phyloP scores from a whole-genome alignment of 805 yeast species.

The Starmera dryadoides region DNA sequence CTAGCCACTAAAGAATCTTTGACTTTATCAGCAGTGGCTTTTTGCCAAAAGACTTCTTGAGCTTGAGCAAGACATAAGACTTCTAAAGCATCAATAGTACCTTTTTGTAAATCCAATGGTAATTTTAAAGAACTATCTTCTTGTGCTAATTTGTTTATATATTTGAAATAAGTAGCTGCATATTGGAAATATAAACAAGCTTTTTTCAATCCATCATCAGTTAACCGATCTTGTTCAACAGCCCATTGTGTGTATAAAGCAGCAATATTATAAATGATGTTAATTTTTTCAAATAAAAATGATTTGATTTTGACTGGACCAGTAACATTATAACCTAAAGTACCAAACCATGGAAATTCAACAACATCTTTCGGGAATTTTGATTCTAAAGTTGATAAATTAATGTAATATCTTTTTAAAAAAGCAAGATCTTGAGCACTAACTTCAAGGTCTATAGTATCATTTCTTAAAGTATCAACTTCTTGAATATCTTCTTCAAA shows the following conservation, averaged over 20 bases:
- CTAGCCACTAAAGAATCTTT: conserved; percentile 59
- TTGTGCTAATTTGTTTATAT: conserved; percentile 19
- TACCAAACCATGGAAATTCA: conserved; percentile 67
- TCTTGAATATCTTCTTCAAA: conserved; percentile 34
- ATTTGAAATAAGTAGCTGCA: conserved; percentile 61
- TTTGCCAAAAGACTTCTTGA: conserved; percentile 80
- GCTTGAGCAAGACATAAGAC: conserved; percentile 71
- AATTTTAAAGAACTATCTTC: conserved; percentile 15
- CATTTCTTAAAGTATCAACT: conserved; percentile 36
- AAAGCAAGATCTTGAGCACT: conserved; percentile 28
- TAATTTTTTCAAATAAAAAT: conserved; percentile 51
- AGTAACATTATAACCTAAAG: conserved; percentile 48
- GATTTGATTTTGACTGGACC: conserved; percentile 42
- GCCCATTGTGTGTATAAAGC: conserved; percentile 56
- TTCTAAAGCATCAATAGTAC: conserved; percentile 44
- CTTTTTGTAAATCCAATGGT: conserved; percentile 41
- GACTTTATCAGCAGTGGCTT: conserved; percentile 42
- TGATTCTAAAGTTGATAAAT: conserved; percentile 32
- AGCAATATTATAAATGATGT: conserved; percentile 64
- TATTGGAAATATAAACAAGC: conserved; percentile 61
- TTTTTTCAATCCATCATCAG: conserved; percentile 48
- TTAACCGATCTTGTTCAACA: conserved; percentile 30
- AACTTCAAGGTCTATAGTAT: conserved; percentile 28
- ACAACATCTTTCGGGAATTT: conserved; percentile 62
- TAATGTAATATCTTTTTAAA: conserved; percentile 38